Evolutionary conservation across 2,329 filamentous ascomycete species (phyloP).

Genomic region (Alternaria triticina): DNA sequence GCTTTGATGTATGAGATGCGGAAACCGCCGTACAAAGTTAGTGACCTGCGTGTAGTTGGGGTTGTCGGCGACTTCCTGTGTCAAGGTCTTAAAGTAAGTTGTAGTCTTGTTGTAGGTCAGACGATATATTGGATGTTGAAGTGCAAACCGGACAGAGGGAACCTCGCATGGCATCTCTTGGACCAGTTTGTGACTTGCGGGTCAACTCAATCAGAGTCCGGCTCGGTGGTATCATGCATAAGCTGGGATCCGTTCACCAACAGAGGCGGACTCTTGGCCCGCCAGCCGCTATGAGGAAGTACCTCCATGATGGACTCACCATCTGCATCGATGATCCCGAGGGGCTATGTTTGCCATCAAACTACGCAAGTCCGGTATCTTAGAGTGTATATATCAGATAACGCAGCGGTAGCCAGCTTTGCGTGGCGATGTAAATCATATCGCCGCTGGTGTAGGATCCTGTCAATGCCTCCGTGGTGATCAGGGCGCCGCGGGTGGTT

Average conservation of each 20-base stretch:
- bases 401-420: not conserved
- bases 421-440: not conserved
- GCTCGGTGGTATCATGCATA: not conserved
- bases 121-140: not conserved
- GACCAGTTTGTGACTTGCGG: not conserved
- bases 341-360: not conserved
- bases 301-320: not conserved
- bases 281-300: not conserved
- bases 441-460: not conserved
- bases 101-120: no score
- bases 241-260: not conserved
- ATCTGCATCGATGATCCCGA: not conserved
- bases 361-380: not conserved
- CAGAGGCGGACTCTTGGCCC: not conserved
- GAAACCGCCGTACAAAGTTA: not conserved
- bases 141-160: not conserved
- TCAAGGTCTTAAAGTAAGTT: no score
- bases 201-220: not conserved
- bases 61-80: not conserved
- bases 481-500: not conserved
- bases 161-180: not conserved
- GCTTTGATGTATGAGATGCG: not conserved
- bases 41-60: not conserved
- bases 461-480: not conserved
- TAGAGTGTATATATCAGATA: not conserved